Conservation (phyloP, 805 yeast species). For the Pichia pseudocactophila region DNA sequence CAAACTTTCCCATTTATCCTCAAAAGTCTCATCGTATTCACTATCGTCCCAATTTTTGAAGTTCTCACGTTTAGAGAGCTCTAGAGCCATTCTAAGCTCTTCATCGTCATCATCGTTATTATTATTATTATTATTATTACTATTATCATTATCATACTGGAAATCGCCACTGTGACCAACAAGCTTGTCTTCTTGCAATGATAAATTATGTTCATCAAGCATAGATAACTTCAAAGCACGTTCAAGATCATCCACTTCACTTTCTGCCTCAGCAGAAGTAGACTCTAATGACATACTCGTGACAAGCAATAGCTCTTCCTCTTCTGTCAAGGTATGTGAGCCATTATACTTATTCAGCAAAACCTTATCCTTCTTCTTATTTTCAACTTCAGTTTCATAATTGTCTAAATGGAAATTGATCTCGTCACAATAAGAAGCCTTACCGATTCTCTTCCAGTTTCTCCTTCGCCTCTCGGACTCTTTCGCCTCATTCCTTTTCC, state of each 20-base stretch:
- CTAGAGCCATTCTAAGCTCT: conserved; percentile 12
- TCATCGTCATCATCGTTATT: conserved; percentile 12
- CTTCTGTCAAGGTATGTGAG: conserved; percentile 4
- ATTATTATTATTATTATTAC: no score
- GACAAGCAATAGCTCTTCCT: conserved; percentile 29
- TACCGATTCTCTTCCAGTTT: conserved; percentile 10
- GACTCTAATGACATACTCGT: conserved; percentile 26
- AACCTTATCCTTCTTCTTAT: conserved; percentile 15
- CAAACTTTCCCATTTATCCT: conserved; percentile 10
- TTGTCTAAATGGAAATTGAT: conserved; percentile 28
- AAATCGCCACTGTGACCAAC: background rate
- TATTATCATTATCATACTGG: background rate
- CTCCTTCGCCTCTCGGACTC: conserved; percentile 13
- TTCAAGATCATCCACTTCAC: background rate
- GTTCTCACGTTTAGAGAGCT: conserved; percentile 11
- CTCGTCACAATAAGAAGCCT: conserved; percentile 22
- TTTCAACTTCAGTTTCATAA: conserved; percentile 20
- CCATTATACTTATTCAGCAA: conserved; percentile 42
- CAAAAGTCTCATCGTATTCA: background rate
- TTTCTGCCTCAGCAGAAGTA: background rate
- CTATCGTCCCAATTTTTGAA: conserved; percentile 3
- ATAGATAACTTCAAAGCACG: conserved; percentile 1
- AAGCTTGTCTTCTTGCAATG: no score
- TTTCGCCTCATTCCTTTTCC: conserved; percentile 11
- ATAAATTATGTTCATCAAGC: no score